phyloP scores from a whole-genome alignment of 2,329 filamentous ascomycete genomes.

The Stenocarpella maydis region DNA sequence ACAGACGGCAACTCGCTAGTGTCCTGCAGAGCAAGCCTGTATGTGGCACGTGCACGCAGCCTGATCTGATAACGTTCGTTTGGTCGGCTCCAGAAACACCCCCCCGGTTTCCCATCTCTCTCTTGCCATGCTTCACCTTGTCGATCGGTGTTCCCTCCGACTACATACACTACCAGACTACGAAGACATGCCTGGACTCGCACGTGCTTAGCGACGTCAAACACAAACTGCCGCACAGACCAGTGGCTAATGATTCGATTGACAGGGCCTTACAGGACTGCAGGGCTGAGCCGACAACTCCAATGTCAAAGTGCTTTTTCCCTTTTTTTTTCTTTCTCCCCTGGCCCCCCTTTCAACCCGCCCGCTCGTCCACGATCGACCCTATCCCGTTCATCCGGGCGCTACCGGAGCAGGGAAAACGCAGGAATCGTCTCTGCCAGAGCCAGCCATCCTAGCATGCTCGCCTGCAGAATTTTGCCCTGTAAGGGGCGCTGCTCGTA shows the following conservation, averaged over 20 bases:
- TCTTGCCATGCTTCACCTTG: background rate
- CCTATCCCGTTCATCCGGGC: constrained; percentile 23
- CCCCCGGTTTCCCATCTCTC: background rate
- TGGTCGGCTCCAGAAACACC: background rate
- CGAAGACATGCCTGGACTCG: background rate
- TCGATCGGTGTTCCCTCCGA: background rate
- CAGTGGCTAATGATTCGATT: background rate
- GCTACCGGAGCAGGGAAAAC: constrained; percentile 9
- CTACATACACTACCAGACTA: too few species aligned
- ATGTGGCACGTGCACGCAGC: constrained; percentile 20
- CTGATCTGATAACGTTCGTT: background rate
- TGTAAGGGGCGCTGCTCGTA: too few species aligned
- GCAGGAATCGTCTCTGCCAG: constrained; percentile 8
- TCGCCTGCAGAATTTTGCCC: background rate
- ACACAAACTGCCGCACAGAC: background rate
- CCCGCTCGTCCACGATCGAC: constrained; percentile 4
- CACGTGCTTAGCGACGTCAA: background rate
- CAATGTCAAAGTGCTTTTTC: background rate
- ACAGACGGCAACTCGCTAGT: background rate
- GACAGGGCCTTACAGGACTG: background rate
- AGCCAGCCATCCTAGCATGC: constrained; percentile 11
- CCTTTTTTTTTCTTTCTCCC: constrained; percentile 4
- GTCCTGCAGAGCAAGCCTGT: background rate
- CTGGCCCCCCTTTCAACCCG: background rate
- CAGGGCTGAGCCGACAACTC: constrained; percentile 5